Conservation (phyloP, 1,139 yeast genomes). For the Geotrichum phurueaensis region DNA sequence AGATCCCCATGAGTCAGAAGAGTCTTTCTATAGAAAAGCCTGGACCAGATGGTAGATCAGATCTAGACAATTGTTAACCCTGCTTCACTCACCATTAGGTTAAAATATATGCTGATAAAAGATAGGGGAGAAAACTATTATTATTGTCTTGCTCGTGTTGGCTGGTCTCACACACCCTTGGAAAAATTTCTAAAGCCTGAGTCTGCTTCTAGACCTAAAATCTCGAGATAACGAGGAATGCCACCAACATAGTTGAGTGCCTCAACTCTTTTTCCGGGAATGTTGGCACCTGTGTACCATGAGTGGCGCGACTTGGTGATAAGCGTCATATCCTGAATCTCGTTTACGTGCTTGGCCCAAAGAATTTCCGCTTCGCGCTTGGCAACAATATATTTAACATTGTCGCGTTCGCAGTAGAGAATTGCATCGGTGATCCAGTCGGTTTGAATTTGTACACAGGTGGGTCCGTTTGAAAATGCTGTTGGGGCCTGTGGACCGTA, state of each 20-base stretch:
- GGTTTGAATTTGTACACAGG: slow-evolving; percentile 27
- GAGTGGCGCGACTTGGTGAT: slow-evolving; percentile 18
- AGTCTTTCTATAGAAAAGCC: too few species aligned
- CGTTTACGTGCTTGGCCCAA: slow-evolving; percentile 16
- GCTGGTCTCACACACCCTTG: slow-evolving; percentile 3
- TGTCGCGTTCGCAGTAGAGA: slow-evolving; percentile 17
- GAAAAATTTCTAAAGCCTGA: slow-evolving; percentile 15
- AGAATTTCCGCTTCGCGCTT: slow-evolving; percentile 9
- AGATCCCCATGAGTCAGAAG: too few species aligned
- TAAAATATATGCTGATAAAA: too few species aligned
- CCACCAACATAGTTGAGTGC: slow-evolving; percentile 27
- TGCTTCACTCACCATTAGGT: too few species aligned
- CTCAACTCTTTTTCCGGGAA: slow-evolving; percentile 30
- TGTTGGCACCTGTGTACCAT: slow-evolving; percentile 32
- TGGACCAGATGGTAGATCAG: too few species aligned
- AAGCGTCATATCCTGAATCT: slow-evolving; percentile 14
- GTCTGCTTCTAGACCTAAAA: slow-evolving; percentile 16
- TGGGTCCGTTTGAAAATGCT: slow-evolving; percentile 32
- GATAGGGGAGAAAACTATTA: neutral
- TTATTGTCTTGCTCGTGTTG: neutral
- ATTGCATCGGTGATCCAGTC: slow-evolving; percentile 25
- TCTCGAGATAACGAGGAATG: slow-evolving; percentile 23
- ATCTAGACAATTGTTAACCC: too few species aligned
- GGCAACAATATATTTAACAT: slow-evolving; percentile 20
- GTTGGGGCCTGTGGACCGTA: slow-evolving; percentile 35